These are phyloP conservation scores for Leucosporidium scottii DNA, from an alignment of 768 basidiomycete genomes.

Conservation along the genomic window DNA sequence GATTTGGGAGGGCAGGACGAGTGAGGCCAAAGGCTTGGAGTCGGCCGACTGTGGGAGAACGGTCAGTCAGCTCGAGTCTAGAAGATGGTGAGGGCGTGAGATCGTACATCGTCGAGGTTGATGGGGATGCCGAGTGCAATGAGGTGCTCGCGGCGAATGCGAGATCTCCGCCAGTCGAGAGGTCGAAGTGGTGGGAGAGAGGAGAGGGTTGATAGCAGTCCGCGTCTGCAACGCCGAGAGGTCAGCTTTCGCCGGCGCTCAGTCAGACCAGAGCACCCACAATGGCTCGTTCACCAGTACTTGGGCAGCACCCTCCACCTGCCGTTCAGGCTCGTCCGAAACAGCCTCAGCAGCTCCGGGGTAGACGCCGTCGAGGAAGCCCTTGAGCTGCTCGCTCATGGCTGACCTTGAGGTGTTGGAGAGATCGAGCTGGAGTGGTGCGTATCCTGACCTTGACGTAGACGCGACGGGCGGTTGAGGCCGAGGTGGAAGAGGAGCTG, in stretches of 20 bases:
- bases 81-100: not conserved
- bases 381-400: conserved; percentile 13
- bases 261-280: too few species aligned
- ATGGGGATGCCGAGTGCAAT: conserved; percentile 27
- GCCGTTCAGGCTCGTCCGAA: conserved; percentile 25
- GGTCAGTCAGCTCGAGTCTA: not conserved
- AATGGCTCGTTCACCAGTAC: conserved; percentile 20
- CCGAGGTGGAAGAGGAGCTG: not conserved
- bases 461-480: not conserved
- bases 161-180: conserved; percentile 30
- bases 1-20: conserved; percentile 7
- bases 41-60: conserved; percentile 1
- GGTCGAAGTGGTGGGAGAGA: conserved; percentile 15
- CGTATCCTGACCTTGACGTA: not conserved
- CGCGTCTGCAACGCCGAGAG: conserved; percentile 4
- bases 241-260: too few species aligned
- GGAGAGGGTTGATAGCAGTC: conserved; percentile 6
- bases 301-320: conserved; percentile 24
- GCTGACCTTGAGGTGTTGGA: not conserved
- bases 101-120: conserved; percentile 30
- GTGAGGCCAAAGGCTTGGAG: not conserved
- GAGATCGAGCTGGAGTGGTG: conserved; percentile 18
- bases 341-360: not conserved
- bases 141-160: conserved; percentile 24
- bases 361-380: conserved; percentile 13